Base-by-base conservation (phyloP, 768 basidiomycete species). In the Cystobasidium tubakii region DNA sequence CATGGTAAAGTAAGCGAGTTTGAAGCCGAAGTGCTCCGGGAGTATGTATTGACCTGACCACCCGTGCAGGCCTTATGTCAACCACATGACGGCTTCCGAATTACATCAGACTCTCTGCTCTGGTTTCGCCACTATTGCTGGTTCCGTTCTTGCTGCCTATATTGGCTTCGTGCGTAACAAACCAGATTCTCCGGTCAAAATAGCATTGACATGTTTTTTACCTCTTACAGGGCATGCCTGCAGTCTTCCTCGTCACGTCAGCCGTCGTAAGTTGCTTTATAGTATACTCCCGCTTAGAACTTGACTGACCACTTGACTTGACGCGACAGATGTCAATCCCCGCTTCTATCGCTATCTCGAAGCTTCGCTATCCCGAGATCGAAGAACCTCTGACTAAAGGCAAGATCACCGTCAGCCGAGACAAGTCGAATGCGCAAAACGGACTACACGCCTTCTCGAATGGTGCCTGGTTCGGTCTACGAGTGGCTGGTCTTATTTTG, bases 281-380 rank as follows among this genome's bases (percentile, higher is more conserved):
- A 19, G 1, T 29, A 3, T 21, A 23, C n/a, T 55, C 31, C 13
- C 9, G 34, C 13, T 19, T 23, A 19, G 33, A 25, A 2, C 46
- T n/a, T 33, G 27, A 31, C 62, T 50, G 1, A 42, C 7, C 12
- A 79, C 84, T 92, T 27, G 84, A 92, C 77, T 93, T 92, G 1
- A 89, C 92, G 4, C 91, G 90, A 9, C 89, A 94, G 74, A 95
- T 95, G 92, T 90, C 88, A 80, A 95, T 96, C 75, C 93, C 93
- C 23, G 93, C 92, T 0, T 92, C 91, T 17, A 93, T 95, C 80
- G 86, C 92, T 1, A 92, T 95, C 78, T 89, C 88, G 80, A 95
- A 95, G 82, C 84, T 94, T 78, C 90, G 92, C 54, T 76, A 88
- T 39, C 92, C 92, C 0, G 92, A 95, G 82, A 80, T 84, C 31